Percentiles rank a stretch among this genome's conserved stretches.
phyloP scores from a whole-genome alignment of 2,329 filamentous ascomycete species.

The Neofusicoccum umdonicola region DNA sequence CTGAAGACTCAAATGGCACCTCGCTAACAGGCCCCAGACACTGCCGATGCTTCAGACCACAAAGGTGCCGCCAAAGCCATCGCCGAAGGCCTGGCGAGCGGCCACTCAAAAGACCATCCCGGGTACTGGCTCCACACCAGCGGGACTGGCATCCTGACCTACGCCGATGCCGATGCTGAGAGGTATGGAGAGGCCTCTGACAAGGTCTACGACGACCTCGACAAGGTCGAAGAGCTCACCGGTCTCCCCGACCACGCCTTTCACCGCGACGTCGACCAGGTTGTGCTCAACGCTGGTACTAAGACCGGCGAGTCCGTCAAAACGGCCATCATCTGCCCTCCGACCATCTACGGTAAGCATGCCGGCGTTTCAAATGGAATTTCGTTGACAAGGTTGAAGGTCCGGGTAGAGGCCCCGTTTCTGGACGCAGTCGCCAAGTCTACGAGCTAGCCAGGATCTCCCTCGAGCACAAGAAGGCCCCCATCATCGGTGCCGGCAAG shows the following conservation, averaged over 20 bases:
- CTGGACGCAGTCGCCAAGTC: constrained; percentile 56
- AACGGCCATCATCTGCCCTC: constrained; percentile 59
- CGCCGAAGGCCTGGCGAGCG: constrained; percentile 48
- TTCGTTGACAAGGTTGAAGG: constrained; percentile 46
- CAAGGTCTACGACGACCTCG: constrained; percentile 59
- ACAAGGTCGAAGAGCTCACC: constrained; percentile 56
- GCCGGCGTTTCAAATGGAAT: constrained; percentile 44
- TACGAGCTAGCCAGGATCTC: constrained; percentile 52
- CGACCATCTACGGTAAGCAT: constrained; percentile 61
- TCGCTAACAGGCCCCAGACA: constrained; percentile 21
- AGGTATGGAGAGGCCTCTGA: constrained; percentile 49
- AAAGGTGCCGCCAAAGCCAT: constrained; percentile 42
- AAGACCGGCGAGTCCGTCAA: constrained; percentile 17
- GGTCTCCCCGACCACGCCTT: constrained; percentile 55
- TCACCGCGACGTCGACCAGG: constrained; percentile 68
- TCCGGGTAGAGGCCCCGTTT: constrained; percentile 56
- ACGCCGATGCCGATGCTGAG: constrained; percentile 44
- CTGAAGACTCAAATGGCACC: rapidly evolving
- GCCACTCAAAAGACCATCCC: constrained; percentile 38
- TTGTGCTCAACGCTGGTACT: constrained; percentile 53
- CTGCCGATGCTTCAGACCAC: constrained; percentile 31
- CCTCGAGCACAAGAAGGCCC: constrained; percentile 52
- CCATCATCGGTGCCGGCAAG: constrained; percentile 56
- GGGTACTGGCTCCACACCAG: constrained; percentile 55
- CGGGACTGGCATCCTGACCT: constrained; percentile 55